Evolutionary conservation across 2,329 filamentous ascomycete genomes (phyloP), one percentile per base, ranked within the genome.

Genomic region (Stachybotrys chartarum): DNA sequence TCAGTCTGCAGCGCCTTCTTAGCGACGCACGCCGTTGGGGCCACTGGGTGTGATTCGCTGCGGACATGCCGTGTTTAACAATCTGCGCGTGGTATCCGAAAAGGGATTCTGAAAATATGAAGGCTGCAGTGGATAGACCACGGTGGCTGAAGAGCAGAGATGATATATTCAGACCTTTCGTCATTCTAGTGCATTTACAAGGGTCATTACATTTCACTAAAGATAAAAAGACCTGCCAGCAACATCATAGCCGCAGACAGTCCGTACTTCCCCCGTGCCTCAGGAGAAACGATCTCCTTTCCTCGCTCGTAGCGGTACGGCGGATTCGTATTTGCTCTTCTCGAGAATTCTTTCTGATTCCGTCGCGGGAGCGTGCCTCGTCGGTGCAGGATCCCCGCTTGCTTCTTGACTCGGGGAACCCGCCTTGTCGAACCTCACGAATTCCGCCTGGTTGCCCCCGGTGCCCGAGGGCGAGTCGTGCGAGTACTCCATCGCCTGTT

Each of bases 261-360:
- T 42, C 14, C 35, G 14, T 10, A 10, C 35, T 42, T 42, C 14
- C 35, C 14, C 14, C 35, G 14, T 24, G 24, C 24, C 35, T 45
- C 18, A 83, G 46, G 88, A 82, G 66, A 99, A 95, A 39, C 94
- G 81, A 75, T 97, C 92, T 4, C 94, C 94, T 70, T 91, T 95
- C 58, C 79, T 83, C 72, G 87, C 88, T 63, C 82, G 77, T 72
- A 87, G 97, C 55, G 91, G 88, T 62, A 83, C 79, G 54, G 77
- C 78, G 35, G 88, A 86, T 75, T 97, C 92, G 72, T 95, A 97
- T 75, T 96, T 96, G 70, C 90, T 88, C 78, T 91, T 95, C 71
- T 92, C 89, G 42, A 76, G 65, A 30, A 88, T 77, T 60, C 81
- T 78, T 67, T 91, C 79, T 48, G 77, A 74, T 68, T 89, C 88